Conservation (phyloP, 1,284 basidiomycete species). For the Golubevia sp. region DNA sequence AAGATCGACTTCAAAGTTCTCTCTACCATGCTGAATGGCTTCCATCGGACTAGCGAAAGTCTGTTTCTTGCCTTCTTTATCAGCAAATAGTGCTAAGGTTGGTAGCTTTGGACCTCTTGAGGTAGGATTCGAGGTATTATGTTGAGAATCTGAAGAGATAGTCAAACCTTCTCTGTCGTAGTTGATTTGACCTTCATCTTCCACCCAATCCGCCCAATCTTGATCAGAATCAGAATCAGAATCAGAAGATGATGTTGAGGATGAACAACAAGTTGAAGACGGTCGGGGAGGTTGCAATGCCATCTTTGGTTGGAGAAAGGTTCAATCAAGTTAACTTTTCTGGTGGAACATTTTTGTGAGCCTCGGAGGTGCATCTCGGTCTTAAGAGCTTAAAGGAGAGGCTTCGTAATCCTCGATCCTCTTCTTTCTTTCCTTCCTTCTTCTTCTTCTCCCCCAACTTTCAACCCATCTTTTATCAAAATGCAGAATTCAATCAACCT, state of each 20-base stretch:
- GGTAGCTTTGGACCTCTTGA: neutral
- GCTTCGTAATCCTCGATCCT: neutral
- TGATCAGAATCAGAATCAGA: conserved; percentile 12
- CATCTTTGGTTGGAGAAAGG: neutral
- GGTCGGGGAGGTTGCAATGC: neutral
- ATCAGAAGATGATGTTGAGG: neutral
- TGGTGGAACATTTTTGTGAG: neutral
- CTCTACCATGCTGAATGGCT: conserved; percentile 36
- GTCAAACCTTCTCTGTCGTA: neutral
- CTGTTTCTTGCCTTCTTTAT: conserved; percentile 10
- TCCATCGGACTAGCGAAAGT: conserved; percentile 23
- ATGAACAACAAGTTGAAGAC: neutral
- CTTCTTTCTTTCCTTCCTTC: neutral
- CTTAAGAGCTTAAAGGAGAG: too few species aligned
- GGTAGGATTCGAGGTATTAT: neutral
- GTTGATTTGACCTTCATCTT: conserved; percentile 15
- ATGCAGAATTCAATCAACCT: neutral
- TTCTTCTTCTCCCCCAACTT: neutral
- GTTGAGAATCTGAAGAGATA: conserved; percentile 3
- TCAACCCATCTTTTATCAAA: neutral
- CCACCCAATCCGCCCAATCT: conserved; percentile 32
- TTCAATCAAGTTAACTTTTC: neutral
- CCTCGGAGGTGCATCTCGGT: too few species aligned
- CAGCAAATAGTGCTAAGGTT: conserved; percentile 14
- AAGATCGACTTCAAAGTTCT: conserved; percentile 36